Evolutionary conservation across 805 yeast species (phyloP).

Genomic region (Metschnikowia amazonensis): DNA sequence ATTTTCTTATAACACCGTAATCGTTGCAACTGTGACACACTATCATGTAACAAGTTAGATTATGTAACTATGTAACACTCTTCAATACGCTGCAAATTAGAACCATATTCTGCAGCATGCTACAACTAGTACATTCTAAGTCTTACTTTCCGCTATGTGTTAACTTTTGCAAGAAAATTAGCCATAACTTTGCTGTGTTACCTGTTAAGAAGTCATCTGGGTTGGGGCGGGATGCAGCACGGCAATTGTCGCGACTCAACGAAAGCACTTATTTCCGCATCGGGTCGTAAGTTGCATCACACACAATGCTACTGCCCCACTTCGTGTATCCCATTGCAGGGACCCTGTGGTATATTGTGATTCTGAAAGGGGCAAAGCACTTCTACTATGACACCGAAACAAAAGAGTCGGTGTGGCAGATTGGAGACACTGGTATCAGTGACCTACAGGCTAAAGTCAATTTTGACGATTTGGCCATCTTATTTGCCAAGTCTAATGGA

Average conservation of each 20-base stretch:
- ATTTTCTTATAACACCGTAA: neutral
- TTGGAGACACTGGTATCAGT: slow-evolving; percentile 22
- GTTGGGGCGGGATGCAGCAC: neutral
- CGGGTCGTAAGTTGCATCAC: neutral
- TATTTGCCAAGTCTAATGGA: slow-evolving; percentile 28
- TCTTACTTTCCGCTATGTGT: too few relatives aligned
- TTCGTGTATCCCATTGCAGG: slow-evolving; percentile 12
- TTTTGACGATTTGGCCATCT: slow-evolving; percentile 27
- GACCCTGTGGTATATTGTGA: slow-evolving; percentile 28
- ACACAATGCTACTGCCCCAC: slow-evolving; percentile 11
- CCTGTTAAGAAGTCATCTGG: too few relatives aligned
- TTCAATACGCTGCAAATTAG: too few relatives aligned
- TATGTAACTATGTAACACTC: too few relatives aligned
- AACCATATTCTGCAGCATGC: too few relatives aligned
- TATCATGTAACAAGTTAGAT: neutral
- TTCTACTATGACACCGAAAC: slow-evolving; percentile 27
- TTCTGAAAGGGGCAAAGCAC: slow-evolving; percentile 26
- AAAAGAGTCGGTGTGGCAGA: slow-evolving; percentile 32
- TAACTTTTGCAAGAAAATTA: too few relatives aligned
- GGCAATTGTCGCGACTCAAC: neutral
- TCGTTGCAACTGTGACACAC: too few relatives aligned
- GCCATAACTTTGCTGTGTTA: too few relatives aligned
- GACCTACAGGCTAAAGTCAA: slow-evolving; percentile 23
- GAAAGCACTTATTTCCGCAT: slow-evolving; percentile 1
- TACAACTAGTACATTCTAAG: too few relatives aligned